A percentile compares a stretch with the other conserved stretches of the same genome.
These are phyloP conservation scores for Pseudogymnoascus sp. DNA, from an alignment of 2,329 filamentous ascomycete genomes.

Conservation along the genomic window DNA sequence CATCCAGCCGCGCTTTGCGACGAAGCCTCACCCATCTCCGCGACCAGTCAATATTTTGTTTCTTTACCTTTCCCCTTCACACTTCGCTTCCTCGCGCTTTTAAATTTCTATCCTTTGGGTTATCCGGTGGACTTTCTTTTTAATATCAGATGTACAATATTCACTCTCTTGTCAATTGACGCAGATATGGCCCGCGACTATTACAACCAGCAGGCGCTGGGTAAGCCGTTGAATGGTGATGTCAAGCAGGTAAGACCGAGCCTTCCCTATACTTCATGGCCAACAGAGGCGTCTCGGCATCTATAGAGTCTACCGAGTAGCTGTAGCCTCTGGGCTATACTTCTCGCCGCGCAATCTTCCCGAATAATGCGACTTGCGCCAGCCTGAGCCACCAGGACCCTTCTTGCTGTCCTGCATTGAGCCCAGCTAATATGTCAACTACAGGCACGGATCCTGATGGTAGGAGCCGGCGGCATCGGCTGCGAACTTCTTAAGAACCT, in stretches of 20 bases:
- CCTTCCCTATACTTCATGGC: not conserved
- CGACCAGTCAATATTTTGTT: not conserved
- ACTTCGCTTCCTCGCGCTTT: not conserved
- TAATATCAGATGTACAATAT: slow-evolving; percentile 10
- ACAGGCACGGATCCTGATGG: slow-evolving; percentile 82
- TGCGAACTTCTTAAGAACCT: slow-evolving; percentile 97
- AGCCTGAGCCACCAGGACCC: not conserved
- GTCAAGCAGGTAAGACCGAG: slow-evolving; percentile 58
- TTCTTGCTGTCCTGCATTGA: slow-evolving; percentile 1
- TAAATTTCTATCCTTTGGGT: not conserved
- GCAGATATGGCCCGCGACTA: slow-evolving; percentile 39
- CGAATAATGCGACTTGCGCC: slow-evolving; percentile 1
- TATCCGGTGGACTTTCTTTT: not conserved
- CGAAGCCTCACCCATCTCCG: not conserved
- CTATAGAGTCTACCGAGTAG: not conserved
- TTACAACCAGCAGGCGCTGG: slow-evolving; percentile 60
- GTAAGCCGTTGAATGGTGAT: slow-evolving; percentile 52
- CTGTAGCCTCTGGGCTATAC: not conserved
- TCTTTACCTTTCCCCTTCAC: not conserved
- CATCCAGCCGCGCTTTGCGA: slow-evolving; percentile 5
- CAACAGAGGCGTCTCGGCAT: not conserved
- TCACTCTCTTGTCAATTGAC: slow-evolving; percentile 1
- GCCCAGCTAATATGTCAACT: slow-evolving; percentile 29
- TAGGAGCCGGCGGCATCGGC: slow-evolving; percentile 93
- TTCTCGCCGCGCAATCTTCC: not conserved